Conservation (phyloP, 352 stramenopile species). For the Peronosclerospora sorghi region DNA sequence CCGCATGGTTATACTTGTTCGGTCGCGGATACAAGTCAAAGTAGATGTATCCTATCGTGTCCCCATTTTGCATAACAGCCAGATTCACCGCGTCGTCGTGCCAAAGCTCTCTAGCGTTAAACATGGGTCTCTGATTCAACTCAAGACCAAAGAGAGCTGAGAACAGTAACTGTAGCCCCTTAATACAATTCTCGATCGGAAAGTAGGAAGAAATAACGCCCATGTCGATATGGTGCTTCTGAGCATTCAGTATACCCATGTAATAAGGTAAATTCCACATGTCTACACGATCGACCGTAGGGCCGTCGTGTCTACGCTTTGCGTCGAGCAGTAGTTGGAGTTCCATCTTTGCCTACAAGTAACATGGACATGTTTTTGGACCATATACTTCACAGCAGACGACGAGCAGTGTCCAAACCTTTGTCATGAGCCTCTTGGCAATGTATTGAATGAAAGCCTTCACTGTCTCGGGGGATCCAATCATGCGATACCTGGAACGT, state of each 20-base stretch:
- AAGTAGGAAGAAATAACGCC: slow-evolving; percentile 84
- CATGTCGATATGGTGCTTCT: slow-evolving; percentile 62
- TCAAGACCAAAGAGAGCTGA: slow-evolving; percentile 85
- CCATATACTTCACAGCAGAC: not conserved
- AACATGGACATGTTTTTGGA: not conserved
- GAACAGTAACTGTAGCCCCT: slow-evolving; percentile 84
- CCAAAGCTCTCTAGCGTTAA: slow-evolving; percentile 79
- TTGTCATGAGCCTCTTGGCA: slow-evolving; percentile 54
- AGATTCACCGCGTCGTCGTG: slow-evolving; percentile 85
- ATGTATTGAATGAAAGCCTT: slow-evolving; percentile 55
- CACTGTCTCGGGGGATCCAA: slow-evolving; percentile 56
- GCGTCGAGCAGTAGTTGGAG: slow-evolving; percentile 40
- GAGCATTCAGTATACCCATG: slow-evolving; percentile 77
- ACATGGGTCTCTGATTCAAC: slow-evolving; percentile 71
- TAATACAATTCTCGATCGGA: slow-evolving; percentile 84
- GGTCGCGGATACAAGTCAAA: slow-evolving; percentile 90
- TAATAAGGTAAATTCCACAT: slow-evolving; percentile 95
- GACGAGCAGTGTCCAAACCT: slow-evolving; percentile 25
- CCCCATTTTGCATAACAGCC: slow-evolving; percentile 49
- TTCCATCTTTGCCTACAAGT: slow-evolving; percentile 39
- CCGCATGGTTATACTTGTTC: slow-evolving; percentile 80
- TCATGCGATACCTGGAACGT: slow-evolving; percentile 83
- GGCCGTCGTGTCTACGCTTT: slow-evolving; percentile 53
- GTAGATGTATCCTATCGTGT: slow-evolving; percentile 87
- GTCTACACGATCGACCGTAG: slow-evolving; percentile 39